These are phyloP conservation scores for Strobilomyces confusus DNA, from an alignment of 768 basidiomycete genomes.

Conservation along the genomic window DNA sequence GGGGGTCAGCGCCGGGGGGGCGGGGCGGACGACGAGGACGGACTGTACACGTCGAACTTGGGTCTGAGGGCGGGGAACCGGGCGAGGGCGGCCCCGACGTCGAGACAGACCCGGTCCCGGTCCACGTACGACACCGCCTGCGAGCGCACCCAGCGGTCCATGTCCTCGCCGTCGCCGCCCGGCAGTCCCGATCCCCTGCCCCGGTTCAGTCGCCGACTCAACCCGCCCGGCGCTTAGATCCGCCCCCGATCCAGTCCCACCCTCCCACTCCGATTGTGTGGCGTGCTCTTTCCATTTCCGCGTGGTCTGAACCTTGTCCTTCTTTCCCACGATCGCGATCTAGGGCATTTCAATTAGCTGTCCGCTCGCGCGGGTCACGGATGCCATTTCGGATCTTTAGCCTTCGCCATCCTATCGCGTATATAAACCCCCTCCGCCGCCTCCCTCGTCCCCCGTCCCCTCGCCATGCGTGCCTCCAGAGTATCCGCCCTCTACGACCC, in stretches of 20 bases:
- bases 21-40: constrained; percentile 16
- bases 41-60: constrained; percentile 79
- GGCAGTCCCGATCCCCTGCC: not conserved
- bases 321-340: constrained; percentile 29
- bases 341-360: constrained; percentile 33
- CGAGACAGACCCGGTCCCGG: constrained; percentile 53
- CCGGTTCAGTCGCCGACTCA: constrained; percentile 10
- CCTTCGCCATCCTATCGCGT: constrained; percentile 19
- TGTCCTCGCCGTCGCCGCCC: not conserved
- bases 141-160: constrained; percentile 61
- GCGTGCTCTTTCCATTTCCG: constrained; percentile 48
- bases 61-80: constrained; percentile 59
- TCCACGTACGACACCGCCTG: constrained; percentile 55
- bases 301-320: constrained; percentile 25
- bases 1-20: not conserved
- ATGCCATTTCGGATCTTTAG: constrained; percentile 48
- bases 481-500: constrained; percentile 19
- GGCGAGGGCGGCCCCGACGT: constrained; percentile 58
- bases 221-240: constrained; percentile 26
- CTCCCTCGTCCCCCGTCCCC: constrained; percentile 8
- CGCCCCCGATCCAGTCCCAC: constrained; percentile 17
- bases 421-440: constrained; percentile 31
- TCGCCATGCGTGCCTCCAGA: constrained; percentile 26
- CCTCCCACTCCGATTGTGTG: constrained; percentile 42
- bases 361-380: constrained; percentile 23